Base-by-base conservation (phyloP, 2,329 filamentous ascomycete genomes). In the Penicillium sp. region DNA sequence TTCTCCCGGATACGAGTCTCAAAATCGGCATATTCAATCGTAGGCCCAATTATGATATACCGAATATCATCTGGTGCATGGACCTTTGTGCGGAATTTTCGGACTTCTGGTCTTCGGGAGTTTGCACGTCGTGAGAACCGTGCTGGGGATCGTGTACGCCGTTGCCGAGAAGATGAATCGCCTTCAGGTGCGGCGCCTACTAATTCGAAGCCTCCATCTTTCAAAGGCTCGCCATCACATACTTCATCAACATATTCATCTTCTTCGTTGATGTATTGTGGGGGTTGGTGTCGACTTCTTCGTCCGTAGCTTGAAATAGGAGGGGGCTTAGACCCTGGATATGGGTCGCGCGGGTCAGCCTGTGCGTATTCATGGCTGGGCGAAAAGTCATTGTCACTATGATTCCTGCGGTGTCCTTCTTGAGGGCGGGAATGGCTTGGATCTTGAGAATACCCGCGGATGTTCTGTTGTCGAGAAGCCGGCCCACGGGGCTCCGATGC, bases 21-120 rank as follows among this genome's bases (percentile, higher is more conserved):
- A 45, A 99, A 86, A 57, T 93, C 90, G 6, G 82, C 79, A 73
- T 92, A 97, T 58, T 88, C 86, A 13, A 91, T 83, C 2, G 85
- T 84, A 1, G 87, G 79, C 8, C 85, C 85, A 52, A 97, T 86
- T 84, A 97, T 92, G 63, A 98, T 90, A 73, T 96, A 97, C 58
- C 96, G 87, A 31, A 92, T 95, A 70, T 99, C 95, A 45, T 91
- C 90, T 1, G 85, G 77, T 3, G 83, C 87, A 70, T 98, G 93
- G 1, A 96, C 92, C 79, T 99, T 99, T 72, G 97, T 87, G 37
- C 93, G 86, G 62, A 98, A 87, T 75, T 93, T 89, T 60, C 85
- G 85, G 56, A 95, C 80, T 7, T 91, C 89, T 1, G 86, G 84
- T 55, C 84, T 68, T 13, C 71, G 70, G 5, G 73, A 73, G 22